Conservation (phyloP, 805 yeast genomes). For the Torulaspora gathmanii region DNA sequence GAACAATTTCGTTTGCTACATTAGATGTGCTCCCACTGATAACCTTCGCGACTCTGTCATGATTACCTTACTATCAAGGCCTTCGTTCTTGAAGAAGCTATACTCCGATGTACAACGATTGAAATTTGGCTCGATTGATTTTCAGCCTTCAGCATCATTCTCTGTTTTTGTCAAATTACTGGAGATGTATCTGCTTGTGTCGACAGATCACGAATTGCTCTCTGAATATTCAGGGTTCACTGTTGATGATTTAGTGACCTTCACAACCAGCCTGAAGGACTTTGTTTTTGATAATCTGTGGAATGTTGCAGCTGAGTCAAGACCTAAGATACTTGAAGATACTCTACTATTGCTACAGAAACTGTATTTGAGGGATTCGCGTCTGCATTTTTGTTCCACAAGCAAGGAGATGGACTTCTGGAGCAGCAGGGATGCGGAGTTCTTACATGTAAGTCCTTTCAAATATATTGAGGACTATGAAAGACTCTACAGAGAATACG, state of each 20-base stretch:
- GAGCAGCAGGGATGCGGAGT: conserved; percentile 26
- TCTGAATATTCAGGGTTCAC: conserved; percentile 16
- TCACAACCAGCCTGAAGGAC: conserved; percentile 21
- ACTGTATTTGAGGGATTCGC: conserved; percentile 31
- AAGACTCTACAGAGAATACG: conserved; percentile 23
- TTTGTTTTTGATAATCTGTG: conserved; percentile 24
- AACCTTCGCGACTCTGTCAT: conserved; percentile 15
- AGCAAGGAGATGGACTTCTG: conserved; percentile 18
- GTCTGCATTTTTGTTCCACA: conserved; percentile 23
- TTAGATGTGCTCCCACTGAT: conserved; percentile 15
- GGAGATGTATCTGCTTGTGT: conserved; percentile 24
- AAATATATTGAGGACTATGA: conserved; percentile 28
- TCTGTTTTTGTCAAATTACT: conserved; percentile 21
- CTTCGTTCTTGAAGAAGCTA: conserved; percentile 13
- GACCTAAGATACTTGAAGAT: conserved; percentile 9
- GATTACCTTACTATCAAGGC: conserved; percentile 18
- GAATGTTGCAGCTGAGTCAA: conserved; percentile 9
- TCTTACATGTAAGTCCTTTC: conserved; percentile 19
- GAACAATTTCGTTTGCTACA: conserved; percentile 10
- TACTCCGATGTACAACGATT: conserved; percentile 2
- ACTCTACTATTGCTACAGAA: conserved; percentile 23
- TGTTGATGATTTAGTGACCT: conserved; percentile 13
- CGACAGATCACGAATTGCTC: conserved; percentile 31
- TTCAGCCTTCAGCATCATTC: conserved; percentile 10
- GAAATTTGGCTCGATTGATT: neutral